These are phyloP conservation scores for Verticillium zaregamsianum DNA, from an alignment of 2,329 filamentous ascomycete genomes.

Conservation along the genomic window DNA sequence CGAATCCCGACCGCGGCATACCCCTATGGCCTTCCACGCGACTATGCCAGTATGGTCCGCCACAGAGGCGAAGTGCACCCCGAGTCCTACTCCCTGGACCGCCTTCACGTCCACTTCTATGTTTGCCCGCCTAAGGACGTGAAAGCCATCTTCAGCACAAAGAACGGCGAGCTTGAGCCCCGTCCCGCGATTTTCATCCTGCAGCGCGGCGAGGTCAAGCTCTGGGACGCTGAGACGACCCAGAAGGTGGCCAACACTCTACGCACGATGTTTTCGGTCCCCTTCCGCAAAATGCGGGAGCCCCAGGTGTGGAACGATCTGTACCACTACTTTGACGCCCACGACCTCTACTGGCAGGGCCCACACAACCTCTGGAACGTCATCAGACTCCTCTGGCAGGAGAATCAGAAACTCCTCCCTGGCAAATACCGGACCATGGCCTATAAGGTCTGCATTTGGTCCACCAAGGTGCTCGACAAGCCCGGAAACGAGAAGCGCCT, in stretches of 20 bases:
- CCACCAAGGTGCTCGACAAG: slow-evolving; percentile 28
- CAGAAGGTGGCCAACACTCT: slow-evolving; percentile 33
- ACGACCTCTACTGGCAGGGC: slow-evolving; percentile 42
- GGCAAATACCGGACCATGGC: slow-evolving; percentile 20
- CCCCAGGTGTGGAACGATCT: slow-evolving; percentile 34
- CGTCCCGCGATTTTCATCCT: slow-evolving; percentile 22
- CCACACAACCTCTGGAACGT: slow-evolving; percentile 45
- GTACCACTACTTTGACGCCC: slow-evolving; percentile 43
- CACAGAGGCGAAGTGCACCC: slow-evolving; percentile 16
- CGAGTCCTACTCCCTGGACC: slow-evolving; percentile 28
- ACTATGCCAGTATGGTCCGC: slow-evolving; percentile 26
- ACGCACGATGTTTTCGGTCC: slow-evolving; percentile 28
- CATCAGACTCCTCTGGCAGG: slow-evolving; percentile 32
- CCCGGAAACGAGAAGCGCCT: slow-evolving; percentile 26
- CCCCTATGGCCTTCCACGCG: slow-evolving; percentile 28
- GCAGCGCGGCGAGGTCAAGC: slow-evolving; percentile 21
- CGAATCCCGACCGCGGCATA: slow-evolving; percentile 20
- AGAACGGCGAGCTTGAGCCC: slow-evolving; percentile 21
- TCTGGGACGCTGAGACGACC: slow-evolving; percentile 36
- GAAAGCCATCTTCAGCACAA: slow-evolving; percentile 35
- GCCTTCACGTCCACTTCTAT: slow-evolving; percentile 33
- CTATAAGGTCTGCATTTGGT: slow-evolving; percentile 28
- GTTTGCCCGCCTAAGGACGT: slow-evolving; percentile 23
- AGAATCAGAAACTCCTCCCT: slow-evolving; percentile 30
- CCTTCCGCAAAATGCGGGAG: slow-evolving; percentile 27